Evolutionary conservation across 768 basidiomycete species (phyloP).

Genomic region (Naganishia randhawae): DNA sequence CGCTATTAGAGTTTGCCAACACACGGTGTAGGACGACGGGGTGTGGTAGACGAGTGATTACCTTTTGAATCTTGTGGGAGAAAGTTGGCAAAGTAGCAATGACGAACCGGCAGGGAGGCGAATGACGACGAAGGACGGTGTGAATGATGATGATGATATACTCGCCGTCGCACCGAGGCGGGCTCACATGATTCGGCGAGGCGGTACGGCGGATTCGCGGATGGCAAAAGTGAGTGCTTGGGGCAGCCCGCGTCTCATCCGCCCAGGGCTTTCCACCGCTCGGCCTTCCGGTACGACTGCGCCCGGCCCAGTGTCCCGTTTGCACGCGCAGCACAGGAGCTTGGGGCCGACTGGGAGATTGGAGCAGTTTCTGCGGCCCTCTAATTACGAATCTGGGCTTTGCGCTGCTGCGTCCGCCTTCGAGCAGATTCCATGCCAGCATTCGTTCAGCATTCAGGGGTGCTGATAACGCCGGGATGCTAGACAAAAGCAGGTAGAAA

Average conservation of each 20-base stretch:
- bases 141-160: slow-evolving; percentile 11
- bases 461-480: slow-evolving; percentile 6
- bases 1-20: background rate
- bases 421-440: slow-evolving; percentile 8
- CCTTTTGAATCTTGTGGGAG: slow-evolving; percentile 17
- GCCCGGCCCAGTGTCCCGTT: background rate
- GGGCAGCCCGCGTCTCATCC: slow-evolving; percentile 2
- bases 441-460: background rate
- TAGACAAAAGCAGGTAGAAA: background rate
- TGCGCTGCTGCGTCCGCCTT: background rate
- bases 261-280: background rate
- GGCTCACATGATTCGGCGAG: slow-evolving; percentile 14
- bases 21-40: background rate
- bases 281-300: background rate
- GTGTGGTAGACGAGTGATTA: background rate
- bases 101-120: background rate
- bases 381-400: slow-evolving; percentile 1
- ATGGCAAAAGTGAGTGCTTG: background rate
- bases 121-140: background rate
- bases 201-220: slow-evolving; percentile 5
- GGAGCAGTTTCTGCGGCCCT: background rate
- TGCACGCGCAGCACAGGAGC: no score
- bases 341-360: no score
- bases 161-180: background rate
- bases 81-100: no score